Conservation (phyloP, 495 filamentous ascomycete species). For the Neurospora tetrasperma region DNA sequence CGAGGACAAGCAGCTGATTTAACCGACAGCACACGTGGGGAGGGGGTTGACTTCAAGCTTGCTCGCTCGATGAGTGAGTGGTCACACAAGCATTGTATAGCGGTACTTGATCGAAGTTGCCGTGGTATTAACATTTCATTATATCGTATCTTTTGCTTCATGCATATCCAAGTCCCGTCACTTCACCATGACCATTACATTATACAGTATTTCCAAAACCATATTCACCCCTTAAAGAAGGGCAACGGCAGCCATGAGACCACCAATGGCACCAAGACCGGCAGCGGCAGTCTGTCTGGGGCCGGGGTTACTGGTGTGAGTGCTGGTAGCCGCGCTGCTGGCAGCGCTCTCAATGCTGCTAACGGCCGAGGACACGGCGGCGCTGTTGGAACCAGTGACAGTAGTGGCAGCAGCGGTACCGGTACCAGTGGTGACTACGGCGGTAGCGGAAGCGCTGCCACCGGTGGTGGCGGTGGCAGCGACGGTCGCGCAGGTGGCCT, state of each 20-base stretch:
- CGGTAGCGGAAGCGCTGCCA: slow-evolving; percentile 10
- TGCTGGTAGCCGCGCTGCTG: background rate
- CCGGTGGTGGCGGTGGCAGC: slow-evolving; percentile 10
- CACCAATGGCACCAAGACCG: slow-evolving; percentile 24
- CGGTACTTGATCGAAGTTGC: background rate
- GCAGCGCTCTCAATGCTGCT: slow-evolving; percentile 3
- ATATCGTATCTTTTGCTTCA: background rate
- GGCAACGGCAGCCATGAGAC: slow-evolving; percentile 21
- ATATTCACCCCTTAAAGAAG: slow-evolving; percentile 12
- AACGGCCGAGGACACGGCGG: background rate
- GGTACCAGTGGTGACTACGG: slow-evolving; percentile 15
- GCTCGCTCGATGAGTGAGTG: background rate
- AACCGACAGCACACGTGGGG: background rate
- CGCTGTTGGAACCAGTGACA: slow-evolving; percentile 3
- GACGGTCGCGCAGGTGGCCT: slow-evolving; percentile 22
- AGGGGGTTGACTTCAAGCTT: background rate
- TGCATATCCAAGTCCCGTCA: background rate
- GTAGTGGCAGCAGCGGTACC: slow-evolving; percentile 9
- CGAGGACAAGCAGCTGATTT: background rate
- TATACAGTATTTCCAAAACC: too few relatives aligned
- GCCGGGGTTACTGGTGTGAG: slow-evolving; percentile 13
- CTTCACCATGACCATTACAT: background rate
- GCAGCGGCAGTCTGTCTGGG: slow-evolving; percentile 18
- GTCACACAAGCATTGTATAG: background rate
- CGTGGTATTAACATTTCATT: background rate